phyloP scores from a whole-genome alignment of 176 grass and related monocot genomes.

The maize (Zea mays) region Zm-B73-REFERENCE-NAM-5.0 NC_050099.1:168720501-168721000 shows the following conservation, averaged over 20 bases:
- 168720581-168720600: conserved; percentile 62
- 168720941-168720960: conserved; percentile 13
- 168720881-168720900: neutral
- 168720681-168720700: conserved; percentile 39
- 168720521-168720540: conserved; percentile 97
- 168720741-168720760: neutral
- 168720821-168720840: neutral
- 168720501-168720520: conserved; percentile 73
- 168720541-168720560: conserved; percentile 83
- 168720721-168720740: conserved; percentile 28
- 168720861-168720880: conserved; percentile 4
- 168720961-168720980: neutral
- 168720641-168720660: conserved; percentile 75
- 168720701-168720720: neutral
- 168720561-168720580: conserved; percentile 80
- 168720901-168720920: neutral
- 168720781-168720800: conserved; percentile 17
- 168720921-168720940: conserved; percentile 2
- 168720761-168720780: conserved; percentile 11
- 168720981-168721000: neutral
- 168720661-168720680: conserved; percentile 48
- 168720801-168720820: neutral
- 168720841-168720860: neutral
- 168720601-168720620: conserved; percentile 76
- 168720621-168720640: conserved; percentile 59